Base-by-base conservation (phyloP, 176 grass and related monocot species). In the Dactylis glomerata region DNA sequence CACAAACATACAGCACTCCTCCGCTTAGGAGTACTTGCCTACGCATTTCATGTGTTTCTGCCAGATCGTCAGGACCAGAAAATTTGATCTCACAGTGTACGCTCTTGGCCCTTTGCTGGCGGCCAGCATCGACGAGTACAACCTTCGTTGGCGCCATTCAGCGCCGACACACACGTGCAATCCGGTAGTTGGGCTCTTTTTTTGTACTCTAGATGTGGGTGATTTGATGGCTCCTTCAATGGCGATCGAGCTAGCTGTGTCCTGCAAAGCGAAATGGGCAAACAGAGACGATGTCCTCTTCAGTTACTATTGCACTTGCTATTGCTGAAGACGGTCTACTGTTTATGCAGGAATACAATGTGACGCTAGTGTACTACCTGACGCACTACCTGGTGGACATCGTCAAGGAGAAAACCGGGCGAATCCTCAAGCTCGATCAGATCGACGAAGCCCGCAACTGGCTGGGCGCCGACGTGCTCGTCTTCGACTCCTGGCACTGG, bases 401-500 rank as follows among this genome's bases (percentile, higher is more conserved):
- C 5, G 82, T 83, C 15, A 34, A 15, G 1, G 79, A 81, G 37
- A 80, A 68, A 57, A 56, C 77, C 56, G 96, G 96, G 0, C 92
- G 96, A 1, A 52, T 98, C 3, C 91, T 98, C 9, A 92, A 90
- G 85, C 91, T 98, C 11, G 91, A 98, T 83, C 1, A 73, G 26
- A 93, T 98, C 73, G 51, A 88, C 9, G 54, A 79, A 6, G 87
- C 44, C 0, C 37, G 41, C 52, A 63, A 54, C 20, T 98, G 96
- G 96, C 82, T 90, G 41, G 77, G 17, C 45, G 89, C 91, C 30
- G 91, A 98, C 31, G 89, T 95, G 15, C 88, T 98, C 68, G 85
- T 98, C 86, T 97, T 97, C 92, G 92, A 97, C 84, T 88, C 92
- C 0, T 91, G 92, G 92, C 95, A 97, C 83, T 98, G 96, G 96